Base-by-base conservation (phyloP, 345 rosid species). In the Angophora floribunda region DNA sequence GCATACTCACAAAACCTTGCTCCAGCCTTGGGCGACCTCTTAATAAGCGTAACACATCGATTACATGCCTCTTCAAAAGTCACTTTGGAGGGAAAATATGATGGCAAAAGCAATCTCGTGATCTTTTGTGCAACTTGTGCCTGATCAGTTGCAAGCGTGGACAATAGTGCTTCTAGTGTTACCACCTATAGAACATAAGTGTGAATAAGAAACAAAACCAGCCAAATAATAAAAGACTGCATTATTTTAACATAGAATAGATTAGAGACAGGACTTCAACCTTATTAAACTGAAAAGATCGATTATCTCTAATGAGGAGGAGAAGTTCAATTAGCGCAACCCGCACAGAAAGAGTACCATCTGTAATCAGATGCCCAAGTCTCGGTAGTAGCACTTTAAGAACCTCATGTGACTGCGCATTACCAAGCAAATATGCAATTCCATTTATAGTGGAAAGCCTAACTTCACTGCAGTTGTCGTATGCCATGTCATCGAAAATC, bases 1-100 rank as follows among this genome's bases (percentile, higher is more conserved):
- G 94, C 92, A 92, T 92, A 96, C 88, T 95, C 94, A 89, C 99
- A 97, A 93, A 97, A 97, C 91, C 97, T 94, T 85, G 98, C 98
- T 91, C 99, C 99, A 82, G 98, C 99, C 86, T 87, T 88, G 51
- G 98, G 97, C 63, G 95, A 94, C 92, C 99, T 94, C 91, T 94
- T 96, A 78, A 97, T 91, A 86, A 97, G 98, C 47, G 96, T 92
- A 3, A 93, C 88, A 90, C 98, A 97, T 85, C 99, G 95, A 88
- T 89, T 93, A 90, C 98, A 96, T 7, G 98, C 98, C 91, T 97
- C 98, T 87, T 93, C 96, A 86, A 89, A 88, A 88, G 89, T 93
- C 85, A 95, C 91, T 90, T 93, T 95, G 47, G 94, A 89, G 36
- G 99, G 99, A 87, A 98, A 97, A 92, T 98, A 98, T 52, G 98